Conservation (phyloP, 495 filamentous ascomycete species). For the Glonium stellatum region DNA sequence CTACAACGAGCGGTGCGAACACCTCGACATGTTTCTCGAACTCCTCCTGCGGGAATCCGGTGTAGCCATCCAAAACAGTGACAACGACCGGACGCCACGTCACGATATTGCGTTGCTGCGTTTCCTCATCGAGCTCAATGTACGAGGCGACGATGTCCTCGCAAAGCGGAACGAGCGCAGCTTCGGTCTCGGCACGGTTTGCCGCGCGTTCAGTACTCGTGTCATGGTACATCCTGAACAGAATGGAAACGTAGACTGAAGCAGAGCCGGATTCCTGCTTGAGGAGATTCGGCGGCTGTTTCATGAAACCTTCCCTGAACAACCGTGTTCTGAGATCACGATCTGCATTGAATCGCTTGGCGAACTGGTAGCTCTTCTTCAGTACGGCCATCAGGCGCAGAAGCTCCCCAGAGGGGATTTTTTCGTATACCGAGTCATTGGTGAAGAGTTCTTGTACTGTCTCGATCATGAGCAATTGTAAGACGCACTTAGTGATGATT, state of each 20-base stretch:
- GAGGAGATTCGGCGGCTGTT: constrained; percentile 94
- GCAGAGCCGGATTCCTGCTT: constrained; percentile 95
- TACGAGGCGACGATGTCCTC: constrained; percentile 85
- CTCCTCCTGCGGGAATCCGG: constrained; percentile 72
- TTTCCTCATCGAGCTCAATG: constrained; percentile 79
- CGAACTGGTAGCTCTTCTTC: constrained; percentile 92
- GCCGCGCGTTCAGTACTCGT: constrained; percentile 71
- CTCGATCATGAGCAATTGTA: constrained; percentile 98
- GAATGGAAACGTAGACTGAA: constrained; percentile 85
- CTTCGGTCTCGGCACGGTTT: constrained; percentile 73
- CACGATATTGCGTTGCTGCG: constrained; percentile 88
- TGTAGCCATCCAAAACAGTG: constrained; percentile 93
- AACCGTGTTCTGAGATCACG: constrained; percentile 90
- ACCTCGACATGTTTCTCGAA: constrained; percentile 71
- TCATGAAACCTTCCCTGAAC: constrained; percentile 99
- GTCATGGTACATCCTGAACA: constrained; percentile 96
- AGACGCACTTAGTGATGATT: constrained; percentile 97
- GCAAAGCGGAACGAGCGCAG: constrained; percentile 87
- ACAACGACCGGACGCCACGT: constrained; percentile 97
- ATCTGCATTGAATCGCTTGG: constrained; percentile 93
- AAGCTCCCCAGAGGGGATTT: constrained; percentile 83
- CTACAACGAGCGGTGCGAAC: constrained; percentile 82
- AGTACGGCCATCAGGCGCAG: constrained; percentile 87
- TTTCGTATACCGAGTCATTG: constrained; percentile 87
- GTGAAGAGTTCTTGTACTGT: constrained; percentile 98